These are phyloP conservation scores for Xylariaceae sp. DNA, from an alignment of 2,329 filamentous ascomycete species.

Conservation along the genomic window DNA sequence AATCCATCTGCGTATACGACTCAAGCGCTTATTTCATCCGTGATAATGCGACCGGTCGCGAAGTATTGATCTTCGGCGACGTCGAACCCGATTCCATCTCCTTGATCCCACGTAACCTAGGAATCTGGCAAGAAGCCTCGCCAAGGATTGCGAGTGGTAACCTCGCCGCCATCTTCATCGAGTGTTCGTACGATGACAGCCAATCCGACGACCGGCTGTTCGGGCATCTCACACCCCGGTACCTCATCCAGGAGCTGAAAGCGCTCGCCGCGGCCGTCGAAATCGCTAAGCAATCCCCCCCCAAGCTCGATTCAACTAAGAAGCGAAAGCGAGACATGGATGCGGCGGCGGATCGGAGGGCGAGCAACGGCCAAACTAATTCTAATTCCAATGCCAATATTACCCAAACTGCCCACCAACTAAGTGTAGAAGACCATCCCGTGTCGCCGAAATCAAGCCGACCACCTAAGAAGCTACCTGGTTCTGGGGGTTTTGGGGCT, in stretches of 20 bases:
- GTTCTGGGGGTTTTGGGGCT: slow-evolving; percentile 12
- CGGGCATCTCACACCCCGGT: slow-evolving; percentile 82
- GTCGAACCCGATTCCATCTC: slow-evolving; percentile 90
- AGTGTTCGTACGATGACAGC: slow-evolving; percentile 87
- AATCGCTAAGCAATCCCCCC: slow-evolving; percentile 41
- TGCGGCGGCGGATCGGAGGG: no score
- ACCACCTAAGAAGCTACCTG: slow-evolving; percentile 19
- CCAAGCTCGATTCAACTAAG: slow-evolving; percentile 47
- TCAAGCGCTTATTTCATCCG: slow-evolving; percentile 93
- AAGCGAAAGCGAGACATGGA: slow-evolving; percentile 62
- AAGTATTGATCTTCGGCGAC: slow-evolving; percentile 92
- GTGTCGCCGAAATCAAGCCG: slow-evolving; percentile 49
- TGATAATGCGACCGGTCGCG: slow-evolving; percentile 63
- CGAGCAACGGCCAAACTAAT: no score
- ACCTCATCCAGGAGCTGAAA: slow-evolving; percentile 74
- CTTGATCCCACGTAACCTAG: slow-evolving; percentile 72
- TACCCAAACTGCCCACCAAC: slow-evolving; percentile 14
- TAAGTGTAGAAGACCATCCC: slow-evolving; percentile 42
- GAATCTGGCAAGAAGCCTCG: slow-evolving; percentile 84
- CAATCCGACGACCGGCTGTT: slow-evolving; percentile 76
- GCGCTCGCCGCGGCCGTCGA: slow-evolving; percentile 68
- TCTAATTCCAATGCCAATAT: slow-evolving; percentile 14
- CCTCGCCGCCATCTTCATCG: slow-evolving; percentile 83
- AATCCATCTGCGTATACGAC: slow-evolving; percentile 68
- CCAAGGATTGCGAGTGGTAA: slow-evolving; percentile 72